Percentiles rank a stretch among this genome's conserved stretches.
These are phyloP conservation scores for Penstemon newberryi DNA, from an alignment of 257 asterid genomes.

Conservation along the genomic window DNA sequence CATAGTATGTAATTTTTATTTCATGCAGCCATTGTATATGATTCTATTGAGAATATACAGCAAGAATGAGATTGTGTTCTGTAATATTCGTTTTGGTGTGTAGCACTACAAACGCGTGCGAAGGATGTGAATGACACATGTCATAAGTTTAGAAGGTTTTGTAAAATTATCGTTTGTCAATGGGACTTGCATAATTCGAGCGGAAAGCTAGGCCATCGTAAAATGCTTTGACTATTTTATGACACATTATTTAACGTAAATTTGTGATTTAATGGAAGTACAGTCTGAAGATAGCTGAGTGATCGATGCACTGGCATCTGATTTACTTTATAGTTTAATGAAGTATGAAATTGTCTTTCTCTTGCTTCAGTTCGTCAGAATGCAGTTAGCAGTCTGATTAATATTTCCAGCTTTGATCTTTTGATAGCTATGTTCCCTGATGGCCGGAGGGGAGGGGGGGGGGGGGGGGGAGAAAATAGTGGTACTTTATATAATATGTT, in stretches of 20 bases:
- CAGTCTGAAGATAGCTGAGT: conserved; percentile 9
- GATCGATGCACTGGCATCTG: conserved; percentile 11
- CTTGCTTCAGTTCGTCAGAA: conserved; percentile 18
- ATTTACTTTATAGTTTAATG: neutral
- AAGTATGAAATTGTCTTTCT: too few species aligned
- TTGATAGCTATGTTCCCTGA: neutral
- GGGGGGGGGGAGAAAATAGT: too few species aligned
- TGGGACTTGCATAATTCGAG: conserved; percentile 2
- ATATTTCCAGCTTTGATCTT: conserved; percentile 17
- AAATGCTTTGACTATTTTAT: conserved; percentile 1
- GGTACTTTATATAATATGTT: neutral
- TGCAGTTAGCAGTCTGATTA: conserved; percentile 18
- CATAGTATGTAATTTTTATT: too few species aligned
- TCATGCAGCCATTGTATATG: too few species aligned
- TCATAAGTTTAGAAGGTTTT: neutral
- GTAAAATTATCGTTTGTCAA: neutral
- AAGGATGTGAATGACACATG: neutral
- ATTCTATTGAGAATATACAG: too few species aligned
- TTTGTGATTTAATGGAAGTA: neutral
- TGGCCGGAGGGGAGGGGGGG: too few species aligned
- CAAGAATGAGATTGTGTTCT: too few species aligned
- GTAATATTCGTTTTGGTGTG: too few species aligned
- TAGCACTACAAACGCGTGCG: neutral
- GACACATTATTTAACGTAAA: neutral
- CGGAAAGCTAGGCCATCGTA: neutral